These are phyloP conservation scores for Spiraea crenata DNA, from an alignment of 331 rosid species.

Conservation along the genomic window DNA sequence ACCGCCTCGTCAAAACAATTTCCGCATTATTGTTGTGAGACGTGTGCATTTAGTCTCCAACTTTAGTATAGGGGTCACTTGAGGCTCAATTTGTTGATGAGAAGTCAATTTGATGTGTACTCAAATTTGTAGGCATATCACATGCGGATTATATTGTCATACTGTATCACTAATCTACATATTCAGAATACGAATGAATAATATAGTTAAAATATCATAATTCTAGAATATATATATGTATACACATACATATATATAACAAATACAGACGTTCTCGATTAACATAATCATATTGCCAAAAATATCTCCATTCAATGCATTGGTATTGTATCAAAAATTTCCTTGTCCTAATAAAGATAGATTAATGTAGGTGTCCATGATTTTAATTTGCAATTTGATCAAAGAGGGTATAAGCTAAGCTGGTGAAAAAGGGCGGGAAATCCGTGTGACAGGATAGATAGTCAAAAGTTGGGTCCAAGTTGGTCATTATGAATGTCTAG, in stretches of 20 bases:
- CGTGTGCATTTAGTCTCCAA: no score
- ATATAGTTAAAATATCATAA: no score
- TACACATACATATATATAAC: no score
- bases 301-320: neutral
- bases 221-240: no score
- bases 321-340: neutral
- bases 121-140: neutral
- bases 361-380: neutral
- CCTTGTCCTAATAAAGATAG: neutral
- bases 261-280: no score
- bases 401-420: neutral
- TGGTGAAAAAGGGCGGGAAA: neutral
- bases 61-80: no score
- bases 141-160: neutral
- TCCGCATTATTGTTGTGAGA: neutral
- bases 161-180: no score
- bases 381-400: no score
- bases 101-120: neutral
- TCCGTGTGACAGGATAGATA: constrained; percentile 3
- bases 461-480: neutral
- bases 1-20: neutral
- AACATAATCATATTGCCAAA: no score
- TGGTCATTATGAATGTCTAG: neutral
- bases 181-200: no score
- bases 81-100: neutral